A percentile compares a stretch with the other conserved stretches of the same genome.
phyloP scores from a whole-genome alignment of 176 grass and related monocot genomes.

The Zizania latifolia region DNA sequence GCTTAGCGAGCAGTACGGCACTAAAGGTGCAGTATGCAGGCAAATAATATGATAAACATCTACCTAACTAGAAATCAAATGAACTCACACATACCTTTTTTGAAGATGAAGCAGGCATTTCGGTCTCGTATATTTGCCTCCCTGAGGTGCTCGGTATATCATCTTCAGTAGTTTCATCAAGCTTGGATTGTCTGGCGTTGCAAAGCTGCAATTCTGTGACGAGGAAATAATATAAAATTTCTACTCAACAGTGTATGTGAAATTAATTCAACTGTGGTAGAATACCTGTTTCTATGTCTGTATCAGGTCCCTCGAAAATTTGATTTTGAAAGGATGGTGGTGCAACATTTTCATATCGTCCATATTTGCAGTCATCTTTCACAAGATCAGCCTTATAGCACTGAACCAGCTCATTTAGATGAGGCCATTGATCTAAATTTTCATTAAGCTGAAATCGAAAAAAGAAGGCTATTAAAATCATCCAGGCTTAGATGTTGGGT shows the following conservation, averaged over 20 bases:
- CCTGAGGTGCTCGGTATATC: constrained; percentile 90
- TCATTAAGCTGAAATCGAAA: constrained; percentile 82
- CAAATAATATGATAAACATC: constrained; percentile 10
- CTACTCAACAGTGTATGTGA: neutral
- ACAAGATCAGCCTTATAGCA: constrained; percentile 92
- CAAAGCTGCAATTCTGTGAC: constrained; percentile 77
- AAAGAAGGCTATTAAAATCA: constrained; percentile 17
- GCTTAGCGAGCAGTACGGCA: neutral
- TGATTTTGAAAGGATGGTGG: constrained; percentile 70
- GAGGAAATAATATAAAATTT: neutral
- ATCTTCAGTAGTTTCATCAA: constrained; percentile 59
- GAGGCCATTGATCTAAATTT: constrained; percentile 95
- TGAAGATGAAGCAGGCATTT: constrained; percentile 40
- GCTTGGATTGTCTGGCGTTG: constrained; percentile 68
- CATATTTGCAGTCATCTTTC: constrained; percentile 88
- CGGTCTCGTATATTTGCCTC: constrained; percentile 59
- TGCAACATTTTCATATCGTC: constrained; percentile 63
- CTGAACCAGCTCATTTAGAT: constrained; percentile 91
- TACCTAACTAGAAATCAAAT: constrained; percentile 14
- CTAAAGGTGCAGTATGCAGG: neutral
- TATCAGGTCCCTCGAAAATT: constrained; percentile 97
- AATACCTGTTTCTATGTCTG: constrained; percentile 91
- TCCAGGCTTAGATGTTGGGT: neutral
- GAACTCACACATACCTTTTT: constrained; percentile 41
- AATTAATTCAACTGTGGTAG: neutral